These are phyloP conservation scores for Alnus glutinosa DNA, from an alignment of 306 rosid genomes.

Conservation along the genomic window DNA sequence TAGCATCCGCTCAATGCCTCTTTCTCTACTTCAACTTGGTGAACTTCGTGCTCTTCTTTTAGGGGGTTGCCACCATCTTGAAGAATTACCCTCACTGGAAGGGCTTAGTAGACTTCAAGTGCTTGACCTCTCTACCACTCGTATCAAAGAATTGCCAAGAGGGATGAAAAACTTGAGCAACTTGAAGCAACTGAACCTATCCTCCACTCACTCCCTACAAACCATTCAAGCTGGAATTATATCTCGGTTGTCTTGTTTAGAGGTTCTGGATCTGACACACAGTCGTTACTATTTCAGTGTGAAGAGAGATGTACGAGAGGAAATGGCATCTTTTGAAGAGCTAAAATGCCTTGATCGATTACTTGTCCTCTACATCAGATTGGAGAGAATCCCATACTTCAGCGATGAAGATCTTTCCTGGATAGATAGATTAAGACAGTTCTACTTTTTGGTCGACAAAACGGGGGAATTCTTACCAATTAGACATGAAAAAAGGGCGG, in stretches of 20 bases:
- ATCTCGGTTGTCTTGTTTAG: conserved; percentile 22
- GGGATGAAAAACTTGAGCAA: conserved; percentile 18
- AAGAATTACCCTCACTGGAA: conserved; percentile 11
- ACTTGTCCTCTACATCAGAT: background rate
- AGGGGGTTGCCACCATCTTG: conserved; percentile 2
- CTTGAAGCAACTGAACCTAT: conserved; percentile 21
- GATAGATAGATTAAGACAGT: conserved; percentile 15
- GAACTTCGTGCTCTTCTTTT: conserved; percentile 21
- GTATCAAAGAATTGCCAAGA: conserved; percentile 10
- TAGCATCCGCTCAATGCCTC: background rate
- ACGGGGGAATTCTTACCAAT: background rate
- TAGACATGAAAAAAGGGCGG: background rate
- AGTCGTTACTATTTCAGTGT: background rate
- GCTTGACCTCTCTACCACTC: conserved; percentile 18
- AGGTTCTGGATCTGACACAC: conserved; percentile 19
- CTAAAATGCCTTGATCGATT: conserved; percentile 14
- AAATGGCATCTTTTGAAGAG: conserved; percentile 19
- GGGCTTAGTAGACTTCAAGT: conserved; percentile 20
- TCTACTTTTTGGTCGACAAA: conserved; percentile 2
- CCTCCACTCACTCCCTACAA: conserved; percentile 14
- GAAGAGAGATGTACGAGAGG: background rate
- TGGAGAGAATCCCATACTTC: conserved; percentile 14
- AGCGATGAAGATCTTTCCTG: background rate
- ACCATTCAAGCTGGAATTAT: conserved; percentile 5
- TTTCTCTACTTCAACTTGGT: conserved; percentile 1